Conservation (phyloP, 352 stramenopile genomes). For the Blastocystis hominis region DNA sequence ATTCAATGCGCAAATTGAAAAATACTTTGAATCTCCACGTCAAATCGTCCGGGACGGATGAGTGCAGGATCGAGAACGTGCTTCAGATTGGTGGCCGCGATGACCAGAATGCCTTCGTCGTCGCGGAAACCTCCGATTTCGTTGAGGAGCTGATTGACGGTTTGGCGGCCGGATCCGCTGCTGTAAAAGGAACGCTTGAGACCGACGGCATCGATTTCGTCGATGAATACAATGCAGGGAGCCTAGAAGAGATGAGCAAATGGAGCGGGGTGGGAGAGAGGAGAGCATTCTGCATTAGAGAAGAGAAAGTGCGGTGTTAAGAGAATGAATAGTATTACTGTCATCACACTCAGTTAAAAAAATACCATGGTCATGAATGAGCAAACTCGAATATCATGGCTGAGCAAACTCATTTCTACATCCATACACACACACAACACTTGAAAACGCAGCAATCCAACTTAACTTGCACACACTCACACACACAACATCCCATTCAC, state of each 20-base stretch:
- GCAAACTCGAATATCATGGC: no score
- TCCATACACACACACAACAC: no score
- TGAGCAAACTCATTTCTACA: no score
- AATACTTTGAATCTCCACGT: constrained; percentile 69
- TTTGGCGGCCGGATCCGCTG: constrained; percentile 73
- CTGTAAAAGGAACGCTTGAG: constrained; percentile 68
- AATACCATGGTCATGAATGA: no score
- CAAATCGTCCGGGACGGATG: constrained; percentile 85
- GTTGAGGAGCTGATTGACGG: constrained; percentile 76
- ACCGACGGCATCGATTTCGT: constrained; percentile 94
- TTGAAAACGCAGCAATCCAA: no score
- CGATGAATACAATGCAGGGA: constrained; percentile 88
- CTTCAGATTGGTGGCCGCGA: constrained; percentile 91
- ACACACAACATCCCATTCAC: no score
- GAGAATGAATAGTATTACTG: no score
- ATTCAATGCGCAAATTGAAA: background rate
- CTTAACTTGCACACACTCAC: no score
- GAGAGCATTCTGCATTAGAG: no score
- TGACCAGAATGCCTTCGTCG: constrained; percentile 92
- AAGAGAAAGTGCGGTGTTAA: no score
- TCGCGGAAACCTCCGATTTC: constrained; percentile 85
- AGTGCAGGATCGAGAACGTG: constrained; percentile 90
- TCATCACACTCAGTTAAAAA: no score
- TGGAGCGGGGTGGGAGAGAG: background rate
- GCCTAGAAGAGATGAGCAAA: background rate